Percentiles rank a stretch among this genome's conserved stretches.
phyloP scores from a whole-genome alignment of 306 rosid genomes.

The Trifolium repens region DNA sequence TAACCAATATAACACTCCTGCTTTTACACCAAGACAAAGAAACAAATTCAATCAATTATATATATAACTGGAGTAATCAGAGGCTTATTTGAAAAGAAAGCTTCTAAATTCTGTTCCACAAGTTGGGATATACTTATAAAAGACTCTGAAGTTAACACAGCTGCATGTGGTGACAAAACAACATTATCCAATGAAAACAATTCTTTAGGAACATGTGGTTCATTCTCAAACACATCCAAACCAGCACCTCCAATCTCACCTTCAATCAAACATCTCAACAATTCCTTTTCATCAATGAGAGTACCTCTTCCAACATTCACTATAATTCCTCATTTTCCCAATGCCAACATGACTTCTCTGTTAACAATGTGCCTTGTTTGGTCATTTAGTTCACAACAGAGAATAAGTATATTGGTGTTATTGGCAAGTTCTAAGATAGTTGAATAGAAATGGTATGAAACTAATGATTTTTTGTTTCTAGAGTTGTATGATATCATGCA shows the following conservation, averaged over 20 bases:
- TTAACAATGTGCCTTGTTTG: slow-evolving; percentile 53
- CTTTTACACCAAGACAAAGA: no score
- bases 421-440: slow-evolving; percentile 52
- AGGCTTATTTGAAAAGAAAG: slow-evolving; percentile 59
- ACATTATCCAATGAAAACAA: slow-evolving; percentile 53
- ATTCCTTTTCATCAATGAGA: slow-evolving; percentile 50
- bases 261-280: slow-evolving; percentile 25
- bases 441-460: slow-evolving; percentile 49
- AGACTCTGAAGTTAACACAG: slow-evolving; percentile 38
- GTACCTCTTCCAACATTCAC: slow-evolving; percentile 58
- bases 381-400: slow-evolving; percentile 55
- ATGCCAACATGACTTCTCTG: slow-evolving; percentile 51
- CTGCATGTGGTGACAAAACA: slow-evolving; percentile 57
- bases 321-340: slow-evolving; percentile 54
- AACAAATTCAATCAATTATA: neutral
- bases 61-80: slow-evolving; percentile 34
- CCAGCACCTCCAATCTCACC: slow-evolving; percentile 50
- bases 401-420: slow-evolving; percentile 42
- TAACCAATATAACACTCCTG: no score
- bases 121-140: neutral
- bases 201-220: slow-evolving; percentile 53
- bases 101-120: slow-evolving; percentile 50
- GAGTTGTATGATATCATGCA: slow-evolving; percentile 58
- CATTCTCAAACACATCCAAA: slow-evolving; percentile 69
- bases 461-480: slow-evolving; percentile 44